Conservation (phyloP, 306 rosid species). For the Urtica urens region DNA sequence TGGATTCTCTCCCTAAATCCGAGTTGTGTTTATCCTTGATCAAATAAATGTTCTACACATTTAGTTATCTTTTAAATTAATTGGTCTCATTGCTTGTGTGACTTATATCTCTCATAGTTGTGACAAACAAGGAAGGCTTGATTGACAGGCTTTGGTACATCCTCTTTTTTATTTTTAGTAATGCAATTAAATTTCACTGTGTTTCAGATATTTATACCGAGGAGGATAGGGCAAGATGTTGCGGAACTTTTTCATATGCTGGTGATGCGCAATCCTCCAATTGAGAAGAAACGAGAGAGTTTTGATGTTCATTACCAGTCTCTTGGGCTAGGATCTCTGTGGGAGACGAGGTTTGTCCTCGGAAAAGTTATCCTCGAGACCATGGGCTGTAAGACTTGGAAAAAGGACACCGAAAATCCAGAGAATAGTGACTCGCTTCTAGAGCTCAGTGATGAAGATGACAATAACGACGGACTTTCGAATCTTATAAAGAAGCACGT, state of each 20-base stretch:
- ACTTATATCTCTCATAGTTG: too few species aligned
- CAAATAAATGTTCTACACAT: too few species aligned
- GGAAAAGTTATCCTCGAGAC: conserved; percentile 71
- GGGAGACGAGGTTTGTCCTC: conserved; percentile 59
- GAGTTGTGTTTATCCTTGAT: too few species aligned
- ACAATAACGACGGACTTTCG: too few species aligned
- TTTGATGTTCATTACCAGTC: conserved; percentile 38
- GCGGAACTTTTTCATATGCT: conserved; percentile 40
- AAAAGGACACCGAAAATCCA: neutral
- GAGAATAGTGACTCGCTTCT: neutral
- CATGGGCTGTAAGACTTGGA: conserved; percentile 30
- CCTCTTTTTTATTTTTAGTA: too few species aligned
- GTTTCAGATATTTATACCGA: conserved; percentile 55
- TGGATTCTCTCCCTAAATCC: too few species aligned
- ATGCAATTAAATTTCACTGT: conserved; percentile 16
- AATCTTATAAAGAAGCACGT: too few species aligned
- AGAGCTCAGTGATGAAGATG: too few species aligned
- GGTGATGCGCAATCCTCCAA: conserved; percentile 23
- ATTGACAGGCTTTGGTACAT: too few species aligned
- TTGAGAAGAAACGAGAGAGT: conserved; percentile 29
- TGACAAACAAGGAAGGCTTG: too few species aligned
- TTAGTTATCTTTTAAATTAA: too few species aligned
- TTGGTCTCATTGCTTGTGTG: too few species aligned
- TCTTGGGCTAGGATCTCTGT: conserved; percentile 39
- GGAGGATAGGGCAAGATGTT: conserved; percentile 32